A percentile compares a stretch with the other conserved stretches of the same genome.
Conservation (phyloP, 805 yeast genomes). For the Grigorovia yakushimaensis region DNA sequence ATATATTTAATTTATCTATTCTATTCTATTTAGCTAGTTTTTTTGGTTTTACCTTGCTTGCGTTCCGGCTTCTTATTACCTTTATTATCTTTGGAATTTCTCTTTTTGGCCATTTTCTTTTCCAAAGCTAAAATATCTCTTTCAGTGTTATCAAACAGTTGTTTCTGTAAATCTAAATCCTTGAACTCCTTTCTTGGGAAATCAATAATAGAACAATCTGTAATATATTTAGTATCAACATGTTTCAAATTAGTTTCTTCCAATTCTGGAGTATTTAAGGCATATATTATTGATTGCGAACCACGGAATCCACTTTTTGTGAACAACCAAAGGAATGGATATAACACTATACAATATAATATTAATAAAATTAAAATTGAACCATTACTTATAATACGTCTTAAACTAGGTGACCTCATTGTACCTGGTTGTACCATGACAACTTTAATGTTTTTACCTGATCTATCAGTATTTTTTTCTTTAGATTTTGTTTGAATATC, state of each 20-base stretch:
- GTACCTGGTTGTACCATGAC: conserved; percentile 85
- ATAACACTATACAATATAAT: conserved; percentile 46
- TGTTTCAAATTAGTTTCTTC: conserved; percentile 54
- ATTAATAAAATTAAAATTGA: conserved; percentile 51
- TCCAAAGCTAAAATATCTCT: conserved; percentile 51
- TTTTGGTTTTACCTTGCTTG: no score
- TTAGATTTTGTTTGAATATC: conserved; percentile 54
- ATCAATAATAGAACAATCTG: conserved; percentile 53
- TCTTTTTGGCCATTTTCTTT: conserved; percentile 56
- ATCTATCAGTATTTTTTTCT: conserved; percentile 17
- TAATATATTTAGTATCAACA: conserved; percentile 38
- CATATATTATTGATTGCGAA: conserved; percentile 64
- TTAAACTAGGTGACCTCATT: conserved; percentile 78
- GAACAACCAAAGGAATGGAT: conserved; percentile 78
- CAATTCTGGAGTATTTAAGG: conserved; percentile 62
- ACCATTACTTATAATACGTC: conserved; percentile 72
- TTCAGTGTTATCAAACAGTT: conserved; percentile 53
- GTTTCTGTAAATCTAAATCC: conserved; percentile 50
- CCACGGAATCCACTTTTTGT: conserved; percentile 72
- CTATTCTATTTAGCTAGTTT: no score
- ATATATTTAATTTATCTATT: no score
- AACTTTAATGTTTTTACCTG: conserved; percentile 55
- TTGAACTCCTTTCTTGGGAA: conserved; percentile 55
- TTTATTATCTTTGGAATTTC: conserved; percentile 34
- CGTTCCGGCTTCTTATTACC: background rate